phyloP scores from a whole-genome alignment of 2,329 filamentous ascomycete species.

The Pyricularia sp. region DNA sequence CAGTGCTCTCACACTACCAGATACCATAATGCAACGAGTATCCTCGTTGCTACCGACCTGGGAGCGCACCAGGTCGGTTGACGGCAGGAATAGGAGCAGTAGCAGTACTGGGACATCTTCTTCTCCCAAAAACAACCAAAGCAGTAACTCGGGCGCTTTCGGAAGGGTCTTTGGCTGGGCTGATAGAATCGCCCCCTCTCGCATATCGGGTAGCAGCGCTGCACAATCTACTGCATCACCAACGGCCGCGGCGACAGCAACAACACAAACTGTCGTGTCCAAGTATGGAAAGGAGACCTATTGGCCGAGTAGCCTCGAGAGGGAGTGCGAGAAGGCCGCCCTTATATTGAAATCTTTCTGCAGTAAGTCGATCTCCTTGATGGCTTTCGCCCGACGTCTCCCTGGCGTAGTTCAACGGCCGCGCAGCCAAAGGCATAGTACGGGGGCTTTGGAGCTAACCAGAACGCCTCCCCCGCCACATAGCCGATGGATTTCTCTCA shows the following conservation, averaged over 20 bases:
- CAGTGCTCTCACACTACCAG: not conserved
- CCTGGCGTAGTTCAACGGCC: not conserved
- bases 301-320: slow-evolving; percentile 56
- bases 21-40: slow-evolving; percentile 29
- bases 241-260: not conserved
- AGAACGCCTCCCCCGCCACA: not conserved
- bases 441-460: slow-evolving; percentile 9
- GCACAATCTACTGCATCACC: not conserved
- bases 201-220: slow-evolving; percentile 1
- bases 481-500: slow-evolving; percentile 44
- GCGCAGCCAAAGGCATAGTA: slow-evolving; percentile 3
- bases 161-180: slow-evolving; percentile 43
- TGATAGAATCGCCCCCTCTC: slow-evolving; percentile 38
- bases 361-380: slow-evolving; percentile 21
- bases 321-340: slow-evolving; percentile 84
- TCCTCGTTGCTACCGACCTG: slow-evolving; percentile 29
- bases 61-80: slow-evolving; percentile 16
- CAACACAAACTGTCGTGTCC: not conserved
- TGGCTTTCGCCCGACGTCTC: not conserved
- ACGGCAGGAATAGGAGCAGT: slow-evolving; percentile 7
- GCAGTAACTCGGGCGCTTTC: not conserved
- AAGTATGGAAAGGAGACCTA: slow-evolving; percentile 18
- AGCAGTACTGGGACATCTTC: not conserved
- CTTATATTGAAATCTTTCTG: slow-evolving; percentile 83
- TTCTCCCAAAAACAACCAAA: not conserved